These are phyloP conservation scores for Pholiota adiposa DNA, from an alignment of 1,284 basidiomycete species.

Conservation along the genomic window DNA sequence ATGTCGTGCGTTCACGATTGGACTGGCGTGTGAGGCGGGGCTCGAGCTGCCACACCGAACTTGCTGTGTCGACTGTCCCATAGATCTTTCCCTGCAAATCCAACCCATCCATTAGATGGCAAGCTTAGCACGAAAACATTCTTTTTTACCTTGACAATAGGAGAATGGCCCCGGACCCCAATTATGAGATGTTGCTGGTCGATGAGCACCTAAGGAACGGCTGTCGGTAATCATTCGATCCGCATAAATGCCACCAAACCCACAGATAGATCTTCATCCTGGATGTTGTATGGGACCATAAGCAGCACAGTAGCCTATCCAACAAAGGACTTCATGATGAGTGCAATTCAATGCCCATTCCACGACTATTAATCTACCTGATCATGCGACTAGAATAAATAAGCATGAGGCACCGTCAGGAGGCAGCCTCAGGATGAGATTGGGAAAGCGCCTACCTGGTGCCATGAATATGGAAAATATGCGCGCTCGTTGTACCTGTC, in stretches of 20 bases:
- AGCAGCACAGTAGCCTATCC: slow-evolving; percentile 76
- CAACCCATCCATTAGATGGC: not conserved
- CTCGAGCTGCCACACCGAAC: slow-evolving; percentile 78
- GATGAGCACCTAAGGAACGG: slow-evolving; percentile 58
- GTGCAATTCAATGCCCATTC: slow-evolving; percentile 7
- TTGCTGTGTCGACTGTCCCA: slow-evolving; percentile 61
- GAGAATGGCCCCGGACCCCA: slow-evolving; percentile 66
- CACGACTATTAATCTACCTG: slow-evolving; percentile 47
- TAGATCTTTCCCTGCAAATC: slow-evolving; percentile 67
- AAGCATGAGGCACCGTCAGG: slow-evolving; percentile 19
- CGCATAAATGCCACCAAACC: slow-evolving; percentile 29
- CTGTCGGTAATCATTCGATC: slow-evolving; percentile 3
- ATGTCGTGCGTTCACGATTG: slow-evolving; percentile 70
- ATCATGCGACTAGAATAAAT: slow-evolving; percentile 58
- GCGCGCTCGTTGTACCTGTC: slow-evolving; percentile 41
- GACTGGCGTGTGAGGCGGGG: slow-evolving; percentile 56
- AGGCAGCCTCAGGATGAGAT: not conserved
- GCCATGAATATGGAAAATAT: slow-evolving; percentile 64
- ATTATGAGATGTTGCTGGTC: slow-evolving; percentile 73
- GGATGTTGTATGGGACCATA: slow-evolving; percentile 69
- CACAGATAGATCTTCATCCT: slow-evolving; percentile 72
- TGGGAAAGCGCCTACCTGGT: slow-evolving; percentile 47
- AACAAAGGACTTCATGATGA: slow-evolving; percentile 17
- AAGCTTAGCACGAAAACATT: not conserved
- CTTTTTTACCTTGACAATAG: slow-evolving; percentile 67